These are phyloP conservation scores for Pseudogymnoascus sp. DNA, from an alignment of 2,329 filamentous ascomycete genomes.

Conservation along the genomic window DNA sequence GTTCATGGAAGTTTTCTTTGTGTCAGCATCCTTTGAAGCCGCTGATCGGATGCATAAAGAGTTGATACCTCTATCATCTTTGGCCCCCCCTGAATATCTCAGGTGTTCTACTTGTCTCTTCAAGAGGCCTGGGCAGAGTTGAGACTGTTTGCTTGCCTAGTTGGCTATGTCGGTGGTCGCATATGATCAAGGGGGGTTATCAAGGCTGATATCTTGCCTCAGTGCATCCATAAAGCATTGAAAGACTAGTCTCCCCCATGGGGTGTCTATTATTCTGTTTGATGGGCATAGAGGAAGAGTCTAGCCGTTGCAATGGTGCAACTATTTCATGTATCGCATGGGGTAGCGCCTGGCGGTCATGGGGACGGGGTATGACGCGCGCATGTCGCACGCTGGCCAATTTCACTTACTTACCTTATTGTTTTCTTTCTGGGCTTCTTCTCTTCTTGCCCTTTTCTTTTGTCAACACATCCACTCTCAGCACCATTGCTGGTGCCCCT, in stretches of 20 bases:
- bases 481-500: background rate
- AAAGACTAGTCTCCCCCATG: background rate
- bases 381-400: background rate
- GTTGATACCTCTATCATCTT: background rate
- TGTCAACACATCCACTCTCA: background rate
- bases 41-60: background rate
- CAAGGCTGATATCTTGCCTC: background rate
- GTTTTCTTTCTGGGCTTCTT: background rate
- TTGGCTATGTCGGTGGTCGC: background rate
- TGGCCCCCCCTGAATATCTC: background rate
- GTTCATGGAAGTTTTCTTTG: background rate
- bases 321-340: background rate
- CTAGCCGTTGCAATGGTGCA: background rate
- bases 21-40: background rate
- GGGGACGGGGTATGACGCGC: conserved; percentile 5
- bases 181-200: background rate
- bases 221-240: background rate
- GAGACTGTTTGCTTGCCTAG: background rate
- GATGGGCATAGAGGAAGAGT: background rate
- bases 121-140: background rate
- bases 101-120: background rate
- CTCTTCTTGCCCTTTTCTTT: background rate
- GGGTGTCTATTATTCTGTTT: background rate
- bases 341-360: conserved; percentile 1
- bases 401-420: conserved; percentile 3